Evolutionary conservation across 2,329 filamentous ascomycete species (phyloP).

Genomic region (Periconia sp.): DNA sequence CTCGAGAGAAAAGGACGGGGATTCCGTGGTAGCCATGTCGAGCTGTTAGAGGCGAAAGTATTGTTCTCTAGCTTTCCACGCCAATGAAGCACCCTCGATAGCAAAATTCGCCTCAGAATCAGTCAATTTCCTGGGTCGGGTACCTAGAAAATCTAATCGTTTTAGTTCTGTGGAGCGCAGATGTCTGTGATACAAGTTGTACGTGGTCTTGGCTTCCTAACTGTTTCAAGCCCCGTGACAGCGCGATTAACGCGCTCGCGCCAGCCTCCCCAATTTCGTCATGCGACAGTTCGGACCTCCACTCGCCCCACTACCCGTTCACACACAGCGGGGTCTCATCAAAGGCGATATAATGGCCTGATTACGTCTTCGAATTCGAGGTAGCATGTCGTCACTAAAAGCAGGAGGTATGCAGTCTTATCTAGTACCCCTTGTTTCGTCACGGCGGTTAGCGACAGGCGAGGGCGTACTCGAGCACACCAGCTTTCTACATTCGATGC

Average conservation of each 20-base stretch:
- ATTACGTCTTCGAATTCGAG: neutral
- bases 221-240: slow-evolving; percentile 8
- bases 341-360: too few species aligned
- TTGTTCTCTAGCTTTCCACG: too few species aligned
- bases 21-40: slow-evolving; percentile 27
- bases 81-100: neutral
- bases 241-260: slow-evolving; percentile 8
- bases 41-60: slow-evolving; percentile 8
- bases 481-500: neutral
- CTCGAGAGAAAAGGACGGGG: slow-evolving; percentile 25
- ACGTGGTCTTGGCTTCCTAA: slow-evolving; percentile 11
- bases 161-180: too few species aligned
- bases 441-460: too few species aligned
- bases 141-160: too few species aligned
- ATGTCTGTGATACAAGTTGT: too few species aligned
- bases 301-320: neutral
- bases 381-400: neutral
- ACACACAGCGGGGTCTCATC: too few species aligned
- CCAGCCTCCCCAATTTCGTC: slow-evolving; percentile 20
- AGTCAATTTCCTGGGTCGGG: too few species aligned
- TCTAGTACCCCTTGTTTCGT: too few species aligned
- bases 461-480: too few species aligned
- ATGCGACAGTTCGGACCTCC: slow-evolving; percentile 2
- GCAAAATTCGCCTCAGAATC: neutral
- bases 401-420: neutral